Evolutionary conservation across 1,139 yeast genomes (phyloP), one percentile per base, ranked within the genome.

Genomic region (Yamadazyma buinensis): DNA sequence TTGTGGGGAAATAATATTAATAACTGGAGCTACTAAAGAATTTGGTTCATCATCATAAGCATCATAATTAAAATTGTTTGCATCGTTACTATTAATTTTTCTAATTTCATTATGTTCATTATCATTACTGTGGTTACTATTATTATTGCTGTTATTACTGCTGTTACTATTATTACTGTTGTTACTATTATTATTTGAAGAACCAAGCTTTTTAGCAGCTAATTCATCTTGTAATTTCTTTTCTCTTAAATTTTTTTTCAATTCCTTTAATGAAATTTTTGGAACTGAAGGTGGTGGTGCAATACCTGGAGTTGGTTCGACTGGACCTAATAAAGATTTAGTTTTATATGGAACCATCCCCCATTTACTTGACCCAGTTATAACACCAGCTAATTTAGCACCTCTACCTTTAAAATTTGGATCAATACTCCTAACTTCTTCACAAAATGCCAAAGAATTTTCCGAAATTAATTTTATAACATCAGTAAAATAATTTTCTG

Each of bases 361-460:
- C 48, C 67, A 68, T 3, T 56, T 49, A 37, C 54, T 65, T 1
- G 73, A 66, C 1, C 77, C 77, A 2, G 77, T 71, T 20, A 71
- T 66, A 4, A 59, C 65, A 14, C 72, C 48, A 1, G 76, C 77
- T 34, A 71, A 51, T 42, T 63, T 61, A 10, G 75, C 69, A 3
- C 76, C 76, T 35, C 61, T 54, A 1, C 74, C 71, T 27, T 54
- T 53, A 40, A 61, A 64, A 39, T 64, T 64, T 2, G 76, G 75
- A 42, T 67, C 61, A 4, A 69, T 55, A 2, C 47, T 53, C 9
- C 60, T 51, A 8, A 71, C 45, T 6, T 68, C 69, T 28, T 54
- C 49, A 44, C 76, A 71, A 29, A 69, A 56, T 15, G 42, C 50
- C 4, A 58, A 47, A 5, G 73, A 67, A 36, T 54, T 54, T 39